A percentile compares a stretch with the other conserved stretches of the same genome.
Evolutionary conservation across 805 yeast species (phyloP).

Genomic region (Myxozyma mucilagina): DNA sequence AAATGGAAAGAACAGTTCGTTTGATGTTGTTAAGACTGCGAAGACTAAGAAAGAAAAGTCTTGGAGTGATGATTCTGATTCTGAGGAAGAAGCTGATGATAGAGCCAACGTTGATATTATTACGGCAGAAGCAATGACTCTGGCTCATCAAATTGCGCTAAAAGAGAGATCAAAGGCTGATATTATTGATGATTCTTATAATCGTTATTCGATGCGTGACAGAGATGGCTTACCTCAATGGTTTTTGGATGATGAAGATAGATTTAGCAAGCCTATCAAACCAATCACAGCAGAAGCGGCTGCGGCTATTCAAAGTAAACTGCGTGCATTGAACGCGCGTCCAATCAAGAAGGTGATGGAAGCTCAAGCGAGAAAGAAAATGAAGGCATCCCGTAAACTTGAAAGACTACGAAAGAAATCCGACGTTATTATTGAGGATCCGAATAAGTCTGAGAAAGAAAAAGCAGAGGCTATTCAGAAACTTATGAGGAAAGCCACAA

Average conservation of each 20-base stretch:
- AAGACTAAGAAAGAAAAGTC: slow-evolving; percentile 6
- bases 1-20: slow-evolving; percentile 15
- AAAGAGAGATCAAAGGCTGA: slow-evolving; percentile 80
- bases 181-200: slow-evolving; percentile 87
- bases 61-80: slow-evolving; percentile 41
- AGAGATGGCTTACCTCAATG: slow-evolving; percentile 91
- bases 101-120: slow-evolving; percentile 68
- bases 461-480: slow-evolving; percentile 90
- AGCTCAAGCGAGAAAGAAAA: slow-evolving; percentile 93
- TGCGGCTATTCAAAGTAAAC: slow-evolving; percentile 69
- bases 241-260: slow-evolving; percentile 90
- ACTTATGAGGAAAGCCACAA: slow-evolving; percentile 76
- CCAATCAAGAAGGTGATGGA: slow-evolving; percentile 99
- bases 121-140: slow-evolving; percentile 95
- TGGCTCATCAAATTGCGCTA: slow-evolving; percentile 92
- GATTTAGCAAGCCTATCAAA: slow-evolving; percentile 76
- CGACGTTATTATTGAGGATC: slow-evolving; percentile 84
- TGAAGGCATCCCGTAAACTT: slow-evolving; percentile 83
- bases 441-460: slow-evolving; percentile 83
- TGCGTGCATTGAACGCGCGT: slow-evolving; percentile 85
- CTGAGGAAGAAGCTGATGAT: slow-evolving; percentile 28
- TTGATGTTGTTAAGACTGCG: slow-evolving; percentile 23
- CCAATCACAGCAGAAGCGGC: slow-evolving; percentile 97
- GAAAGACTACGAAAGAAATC: slow-evolving; percentile 91
- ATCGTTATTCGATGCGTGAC: slow-evolving; percentile 89